Percentiles rank a stretch among this genome's conserved stretches.
phyloP scores from a whole-genome alignment of 208 protist genomes.

The Crithidia sp. region DNA sequence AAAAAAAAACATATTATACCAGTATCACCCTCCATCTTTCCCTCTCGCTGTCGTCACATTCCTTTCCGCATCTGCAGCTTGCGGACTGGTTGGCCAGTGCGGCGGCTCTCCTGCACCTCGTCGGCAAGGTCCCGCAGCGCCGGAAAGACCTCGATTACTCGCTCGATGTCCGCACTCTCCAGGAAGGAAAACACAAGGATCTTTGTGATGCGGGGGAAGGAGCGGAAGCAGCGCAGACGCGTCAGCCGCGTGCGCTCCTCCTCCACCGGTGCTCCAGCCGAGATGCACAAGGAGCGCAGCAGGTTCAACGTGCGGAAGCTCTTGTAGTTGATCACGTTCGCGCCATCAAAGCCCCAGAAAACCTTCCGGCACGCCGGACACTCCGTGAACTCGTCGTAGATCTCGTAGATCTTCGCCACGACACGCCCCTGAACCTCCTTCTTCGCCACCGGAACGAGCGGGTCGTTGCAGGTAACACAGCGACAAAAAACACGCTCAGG shows the following conservation, averaged over 20 bases:
- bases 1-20: slow-evolving; percentile 12
- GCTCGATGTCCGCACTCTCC: slow-evolving; percentile 36
- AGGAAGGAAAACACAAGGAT: slow-evolving; percentile 57
- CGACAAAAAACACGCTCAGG: slow-evolving; percentile 52
- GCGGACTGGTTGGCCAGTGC: slow-evolving; percentile 28
- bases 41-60: not conserved
- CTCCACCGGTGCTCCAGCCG: slow-evolving; percentile 36
- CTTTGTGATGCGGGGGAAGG: slow-evolving; percentile 66
- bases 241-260: slow-evolving; percentile 23
- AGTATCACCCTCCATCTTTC: not conserved
- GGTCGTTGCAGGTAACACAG: slow-evolving; percentile 73
- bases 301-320: slow-evolving; percentile 68
- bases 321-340: slow-evolving; percentile 78
- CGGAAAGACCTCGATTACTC: slow-evolving; percentile 52
- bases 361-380: slow-evolving; percentile 76
- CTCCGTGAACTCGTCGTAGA: slow-evolving; percentile 75
- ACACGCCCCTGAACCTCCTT: slow-evolving; percentile 48
- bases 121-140: slow-evolving; percentile 45
- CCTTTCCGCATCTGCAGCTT: slow-evolving; percentile 19
- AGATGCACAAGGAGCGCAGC: slow-evolving; percentile 53
- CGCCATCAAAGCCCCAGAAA: slow-evolving; percentile 81
- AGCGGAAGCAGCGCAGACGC: slow-evolving; percentile 56
- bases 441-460: slow-evolving; percentile 52
- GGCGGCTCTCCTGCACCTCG: slow-evolving; percentile 37
- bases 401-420: slow-evolving; percentile 54